A percentile compares a stretch with the other conserved stretches of the same genome.
Evolutionary conservation across 179 eudicot genomes (phyloP).

Genomic region (Gypsophila paniculata): DNA sequence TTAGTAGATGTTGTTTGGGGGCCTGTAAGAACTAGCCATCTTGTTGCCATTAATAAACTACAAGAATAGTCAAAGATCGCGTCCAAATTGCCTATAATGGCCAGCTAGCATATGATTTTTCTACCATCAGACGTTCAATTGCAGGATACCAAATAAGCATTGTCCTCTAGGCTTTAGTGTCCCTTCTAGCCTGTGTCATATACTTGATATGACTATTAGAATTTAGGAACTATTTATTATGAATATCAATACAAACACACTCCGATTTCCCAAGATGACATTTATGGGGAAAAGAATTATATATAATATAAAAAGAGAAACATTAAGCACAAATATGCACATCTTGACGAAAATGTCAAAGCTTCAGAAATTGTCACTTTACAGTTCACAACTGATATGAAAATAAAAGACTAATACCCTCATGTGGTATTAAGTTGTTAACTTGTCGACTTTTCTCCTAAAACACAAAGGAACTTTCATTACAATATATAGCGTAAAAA

Average conservation of each 20-base stretch:
- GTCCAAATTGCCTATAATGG: not conserved
- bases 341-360: not conserved
- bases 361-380: not conserved
- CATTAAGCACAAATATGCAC: not conserved
- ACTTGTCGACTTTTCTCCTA: not conserved
- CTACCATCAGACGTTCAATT: not conserved
- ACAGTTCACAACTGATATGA: not conserved
- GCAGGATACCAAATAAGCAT: not conserved
- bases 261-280: not conserved
- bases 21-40: not conserved
- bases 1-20: slow-evolving; percentile 10
- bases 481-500: not conserved
- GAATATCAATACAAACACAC: not conserved
- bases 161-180: not conserved
- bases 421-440: not conserved
- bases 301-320: not conserved
- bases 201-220: too few relatives aligned
- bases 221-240: too few relatives aligned
- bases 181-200: not conserved
- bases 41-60: not conserved
- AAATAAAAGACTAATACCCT: not conserved
- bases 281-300: too few relatives aligned
- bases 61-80: not conserved
- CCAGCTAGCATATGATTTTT: too few relatives aligned
- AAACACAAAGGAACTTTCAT: not conserved